Percentiles rank a stretch among this genome's conserved stretches.
Conservation (phyloP, 2,329 filamentous ascomycete genomes). For the Aspergillus neoniger region DNA sequence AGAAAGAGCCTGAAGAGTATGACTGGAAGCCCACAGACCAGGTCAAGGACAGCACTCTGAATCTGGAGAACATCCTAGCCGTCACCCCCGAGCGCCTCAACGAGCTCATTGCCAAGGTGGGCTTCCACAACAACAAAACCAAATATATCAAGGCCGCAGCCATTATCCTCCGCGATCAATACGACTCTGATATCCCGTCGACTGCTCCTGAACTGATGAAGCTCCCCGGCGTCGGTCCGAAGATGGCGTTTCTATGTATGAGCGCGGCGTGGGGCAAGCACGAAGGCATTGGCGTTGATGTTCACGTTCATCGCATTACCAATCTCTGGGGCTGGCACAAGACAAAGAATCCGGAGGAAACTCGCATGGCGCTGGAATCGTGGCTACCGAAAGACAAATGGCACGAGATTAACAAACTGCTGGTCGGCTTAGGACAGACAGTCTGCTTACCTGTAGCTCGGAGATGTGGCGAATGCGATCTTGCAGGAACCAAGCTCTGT, state of each 20-base stretch:
- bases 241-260: slow-evolving; percentile 91
- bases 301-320: slow-evolving; percentile 92
- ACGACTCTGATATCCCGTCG: slow-evolving; percentile 74
- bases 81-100: slow-evolving; percentile 69
- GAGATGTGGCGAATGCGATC: slow-evolving; percentile 80
- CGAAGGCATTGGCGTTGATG: slow-evolving; percentile 86
- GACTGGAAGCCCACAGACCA: slow-evolving; percentile 26
- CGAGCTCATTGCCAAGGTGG: slow-evolving; percentile 76
- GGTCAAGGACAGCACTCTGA: slow-evolving; percentile 56
- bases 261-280: slow-evolving; percentile 70
- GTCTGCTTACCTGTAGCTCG: slow-evolving; percentile 79
- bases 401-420: slow-evolving; percentile 88
- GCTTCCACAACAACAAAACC: slow-evolving; percentile 95
- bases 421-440: slow-evolving; percentile 86
- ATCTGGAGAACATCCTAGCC: slow-evolving; percentile 73
- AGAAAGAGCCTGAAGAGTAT: slow-evolving; percentile 30
- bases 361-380: slow-evolving; percentile 69
- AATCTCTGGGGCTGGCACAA: slow-evolving; percentile 92
- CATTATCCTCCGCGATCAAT: slow-evolving; percentile 69
- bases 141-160: slow-evolving; percentile 77
- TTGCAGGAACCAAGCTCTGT: slow-evolving; percentile 76
- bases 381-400: slow-evolving; percentile 85
- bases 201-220: slow-evolving; percentile 73
- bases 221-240: slow-evolving; percentile 85
- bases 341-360: slow-evolving; percentile 80